phyloP scores from a whole-genome alignment of 345 rosid genomes.

The Aquilaria sinensis region DNA sequence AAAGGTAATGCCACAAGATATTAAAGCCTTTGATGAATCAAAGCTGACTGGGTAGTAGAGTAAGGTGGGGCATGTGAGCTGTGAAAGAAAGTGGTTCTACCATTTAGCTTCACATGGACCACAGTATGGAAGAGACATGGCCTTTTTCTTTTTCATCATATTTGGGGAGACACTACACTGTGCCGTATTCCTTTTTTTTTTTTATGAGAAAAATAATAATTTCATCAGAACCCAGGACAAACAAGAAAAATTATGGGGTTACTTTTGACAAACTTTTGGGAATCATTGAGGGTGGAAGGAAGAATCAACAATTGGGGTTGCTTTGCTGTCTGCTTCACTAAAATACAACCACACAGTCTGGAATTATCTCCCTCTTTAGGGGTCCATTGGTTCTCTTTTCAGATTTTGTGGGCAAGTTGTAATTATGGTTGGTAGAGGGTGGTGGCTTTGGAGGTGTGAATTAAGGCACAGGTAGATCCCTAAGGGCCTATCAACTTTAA shows the following conservation, averaged over 20 bases:
- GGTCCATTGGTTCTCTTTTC: constrained; percentile 12
- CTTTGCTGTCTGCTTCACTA: constrained; percentile 29
- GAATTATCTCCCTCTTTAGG: constrained; percentile 6
- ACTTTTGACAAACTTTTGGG: constrained; percentile 21
- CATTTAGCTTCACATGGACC: too few relatives aligned
- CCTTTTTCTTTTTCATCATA: constrained; percentile 3
- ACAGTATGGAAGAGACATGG: not conserved
- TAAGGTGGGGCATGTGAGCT: too few relatives aligned
- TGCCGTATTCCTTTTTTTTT: not conserved
- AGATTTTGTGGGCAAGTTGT: constrained; percentile 11
- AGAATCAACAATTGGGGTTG: not conserved
- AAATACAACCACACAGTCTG: constrained; percentile 20
- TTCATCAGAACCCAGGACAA: constrained; percentile 4
- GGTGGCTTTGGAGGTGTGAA: not conserved
- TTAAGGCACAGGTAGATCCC: constrained; percentile 4
- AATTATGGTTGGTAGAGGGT: constrained; percentile 18
- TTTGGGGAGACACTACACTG: not conserved
- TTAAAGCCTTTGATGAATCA: too few relatives aligned
- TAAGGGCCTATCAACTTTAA: too few relatives aligned
- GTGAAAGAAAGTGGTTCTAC: too few relatives aligned
- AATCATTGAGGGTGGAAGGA: constrained; percentile 10
- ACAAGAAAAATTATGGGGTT: not conserved
- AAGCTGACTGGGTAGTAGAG: too few relatives aligned
- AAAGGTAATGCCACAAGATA: too few relatives aligned
- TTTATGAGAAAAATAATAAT: not conserved